A percentile compares a stretch with the other conserved stretches of the same genome.
These are phyloP conservation scores for Lentinus tigrinus DNA, from an alignment of 768 basidiomycete genomes.

Conservation along the genomic window DNA sequence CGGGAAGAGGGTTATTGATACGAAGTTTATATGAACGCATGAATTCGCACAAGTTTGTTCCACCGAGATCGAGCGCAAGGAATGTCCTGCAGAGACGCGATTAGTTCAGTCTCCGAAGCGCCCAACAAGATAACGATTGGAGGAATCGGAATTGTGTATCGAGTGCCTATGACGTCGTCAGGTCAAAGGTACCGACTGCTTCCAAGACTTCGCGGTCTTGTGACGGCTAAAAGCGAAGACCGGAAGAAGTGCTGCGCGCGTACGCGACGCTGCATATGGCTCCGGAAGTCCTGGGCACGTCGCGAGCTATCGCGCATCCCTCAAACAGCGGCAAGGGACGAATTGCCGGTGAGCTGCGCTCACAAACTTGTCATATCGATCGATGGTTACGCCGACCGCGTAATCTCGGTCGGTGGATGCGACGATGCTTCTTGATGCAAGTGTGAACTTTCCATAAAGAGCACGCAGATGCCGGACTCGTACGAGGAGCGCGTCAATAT, in stretches of 20 bases:
- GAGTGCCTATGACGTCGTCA: not conserved
- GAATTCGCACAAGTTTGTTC: constrained; percentile 86
- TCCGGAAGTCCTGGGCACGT: not conserved
- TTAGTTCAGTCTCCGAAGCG: not conserved
- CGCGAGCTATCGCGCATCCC: not conserved
- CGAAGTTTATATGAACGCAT: not conserved
- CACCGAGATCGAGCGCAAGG: constrained; percentile 93
- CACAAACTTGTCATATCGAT: constrained; percentile 12
- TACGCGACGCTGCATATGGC: too few species aligned
- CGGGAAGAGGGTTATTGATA: not conserved
- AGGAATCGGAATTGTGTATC: not conserved
- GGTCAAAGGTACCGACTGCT: not conserved
- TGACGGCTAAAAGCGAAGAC: not conserved
- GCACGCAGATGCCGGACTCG: constrained; percentile 14
- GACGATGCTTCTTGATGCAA: constrained; percentile 1
- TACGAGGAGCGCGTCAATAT: constrained; percentile 6
- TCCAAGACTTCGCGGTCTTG: not conserved
- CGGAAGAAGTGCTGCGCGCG: not conserved
- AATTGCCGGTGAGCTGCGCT: constrained; percentile 8
- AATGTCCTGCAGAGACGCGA: constrained; percentile 64
- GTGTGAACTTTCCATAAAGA: constrained; percentile 4
- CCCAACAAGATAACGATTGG: not conserved
- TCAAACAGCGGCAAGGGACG: not conserved
- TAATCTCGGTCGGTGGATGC: constrained; percentile 6
- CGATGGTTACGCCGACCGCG: constrained; percentile 7